phyloP scores from a whole-genome alignment of 768 basidiomycete genomes.

The Fibroporia radiculosa region DNA sequence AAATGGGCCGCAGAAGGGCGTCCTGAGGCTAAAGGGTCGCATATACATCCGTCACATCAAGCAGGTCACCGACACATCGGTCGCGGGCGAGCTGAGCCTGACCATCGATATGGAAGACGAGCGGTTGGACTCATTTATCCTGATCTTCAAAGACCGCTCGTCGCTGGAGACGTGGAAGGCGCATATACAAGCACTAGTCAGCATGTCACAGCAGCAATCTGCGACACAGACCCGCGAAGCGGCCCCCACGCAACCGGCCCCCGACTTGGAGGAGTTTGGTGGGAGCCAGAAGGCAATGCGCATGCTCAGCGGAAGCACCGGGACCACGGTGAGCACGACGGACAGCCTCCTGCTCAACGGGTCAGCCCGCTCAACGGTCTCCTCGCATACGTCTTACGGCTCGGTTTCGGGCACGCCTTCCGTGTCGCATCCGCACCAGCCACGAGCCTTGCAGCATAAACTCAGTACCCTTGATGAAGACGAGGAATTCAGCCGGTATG shows the following conservation, averaged over 20 bases:
- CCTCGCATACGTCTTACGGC: slow-evolving; percentile 67
- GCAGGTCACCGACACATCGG: slow-evolving; percentile 73
- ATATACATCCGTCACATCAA: slow-evolving; percentile 96
- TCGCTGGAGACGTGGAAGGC: slow-evolving; percentile 85
- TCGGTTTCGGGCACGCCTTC: slow-evolving; percentile 28
- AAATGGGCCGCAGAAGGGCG: slow-evolving; percentile 25
- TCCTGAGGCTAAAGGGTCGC: slow-evolving; percentile 86
- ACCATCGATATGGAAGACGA: slow-evolving; percentile 99
- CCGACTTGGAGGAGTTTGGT: slow-evolving; percentile 62
- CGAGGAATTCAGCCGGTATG: slow-evolving; percentile 55
- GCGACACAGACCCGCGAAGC: slow-evolving; percentile 22
- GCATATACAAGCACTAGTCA: slow-evolving; percentile 74
- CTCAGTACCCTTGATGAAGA: slow-evolving; percentile 65
- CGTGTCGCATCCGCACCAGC: slow-evolving; percentile 8
- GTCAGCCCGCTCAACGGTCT: slow-evolving; percentile 56
- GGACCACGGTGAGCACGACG: slow-evolving; percentile 45
- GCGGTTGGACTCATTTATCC: slow-evolving; percentile 85
- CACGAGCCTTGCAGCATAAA: slow-evolving; percentile 32
- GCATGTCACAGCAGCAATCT: slow-evolving; percentile 54
- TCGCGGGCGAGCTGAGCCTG: slow-evolving; percentile 79
- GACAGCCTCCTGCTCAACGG: slow-evolving; percentile 63
- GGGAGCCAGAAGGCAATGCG: slow-evolving; percentile 69
- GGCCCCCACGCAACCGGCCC: slow-evolving; percentile 18
- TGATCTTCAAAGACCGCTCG: slow-evolving; percentile 88
- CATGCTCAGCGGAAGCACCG: slow-evolving; percentile 73